Base-by-base conservation (phyloP, 192 early-diverging fungal species). In the Entomortierella lignicola region DNA sequence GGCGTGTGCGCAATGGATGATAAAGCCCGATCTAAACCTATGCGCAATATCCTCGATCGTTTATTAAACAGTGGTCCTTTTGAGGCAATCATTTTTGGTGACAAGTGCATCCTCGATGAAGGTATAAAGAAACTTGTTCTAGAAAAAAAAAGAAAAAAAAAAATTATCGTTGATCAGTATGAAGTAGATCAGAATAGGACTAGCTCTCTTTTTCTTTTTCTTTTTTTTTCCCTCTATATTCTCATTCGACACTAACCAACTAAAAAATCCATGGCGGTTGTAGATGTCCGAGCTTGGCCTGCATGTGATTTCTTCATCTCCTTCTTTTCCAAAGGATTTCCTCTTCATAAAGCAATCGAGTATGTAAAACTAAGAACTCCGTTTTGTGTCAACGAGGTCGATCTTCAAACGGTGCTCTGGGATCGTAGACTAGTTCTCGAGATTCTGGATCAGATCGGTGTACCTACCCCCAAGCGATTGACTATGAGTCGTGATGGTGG, bases 271-370 rank as follows among this genome's bases (percentile, higher is more conserved):
- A n/a, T n/a, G n/a, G n/a, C n/a, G n/a, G n/a, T n/a, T n/a, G n/a
- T 8, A 92, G 92, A 86, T 66, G 88, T 96, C 23, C 88, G 92
- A 41, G 85, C 89, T 56, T 97, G 97, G 97, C 97, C 97, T 4
- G 81, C 84, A 1, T 97, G 96, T 84, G 94, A 98, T 80, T 95
- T 97, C 74, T 88, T 98, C 54, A 96, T 98, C 25, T 94, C 94
- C 18, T 98, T 98, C 83, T 98, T 97, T 81, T 97, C 95, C n/a
- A 71, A 72, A n/a, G 96, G 94, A 18, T 98, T 98, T 67, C 97
- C 97, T 8, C 84, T 98, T n/a, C 88, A 91, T 26, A 98, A 98
- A 82, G 96, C 97, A 0, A 92, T 95, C 43, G 84, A 90, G 58
- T 98, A 98, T 73, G 90, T 92, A 12, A 84, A 91, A 41, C 87